These are phyloP conservation scores for Starmerella kuoi DNA, from an alignment of 805 yeast species.

Conservation along the genomic window DNA sequence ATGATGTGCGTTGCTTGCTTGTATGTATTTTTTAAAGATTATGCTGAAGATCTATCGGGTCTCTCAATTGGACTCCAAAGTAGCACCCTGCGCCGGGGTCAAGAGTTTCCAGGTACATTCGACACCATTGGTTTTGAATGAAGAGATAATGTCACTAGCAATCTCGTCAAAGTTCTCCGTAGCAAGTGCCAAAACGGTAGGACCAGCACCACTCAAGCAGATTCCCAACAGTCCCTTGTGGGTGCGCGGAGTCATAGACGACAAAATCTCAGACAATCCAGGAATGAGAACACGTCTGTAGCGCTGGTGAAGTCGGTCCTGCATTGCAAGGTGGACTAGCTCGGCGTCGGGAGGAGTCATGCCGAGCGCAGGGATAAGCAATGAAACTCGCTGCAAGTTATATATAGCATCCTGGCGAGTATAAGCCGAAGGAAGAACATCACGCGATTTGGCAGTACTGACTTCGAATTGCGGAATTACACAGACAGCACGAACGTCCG, in stretches of 20 bases:
- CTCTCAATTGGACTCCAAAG: no score
- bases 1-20: no score
- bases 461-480: conserved; percentile 91
- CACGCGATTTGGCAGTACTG: conserved; percentile 81
- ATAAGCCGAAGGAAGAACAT: conserved; percentile 74
- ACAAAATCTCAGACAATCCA: conserved; percentile 70
- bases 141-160: conserved; percentile 58
- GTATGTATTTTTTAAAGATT: no score
- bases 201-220: conserved; percentile 96
- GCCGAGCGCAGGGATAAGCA: conserved; percentile 85
- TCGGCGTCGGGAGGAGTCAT: conserved; percentile 68
- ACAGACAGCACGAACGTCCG: conserved; percentile 73
- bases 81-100: conserved; percentile 76
- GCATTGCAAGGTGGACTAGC: conserved; percentile 88
- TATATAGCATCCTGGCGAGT: conserved; percentile 72
- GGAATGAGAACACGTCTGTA: conserved; percentile 86
- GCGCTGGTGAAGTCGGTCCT: conserved; percentile 94
- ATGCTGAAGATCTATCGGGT: no score
- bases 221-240: conserved; percentile 84
- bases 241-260: conserved; percentile 65
- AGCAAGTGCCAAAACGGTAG: conserved; percentile 88
- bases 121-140: conserved; percentile 55
- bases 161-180: conserved; percentile 76
- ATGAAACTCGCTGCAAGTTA: conserved; percentile 86
- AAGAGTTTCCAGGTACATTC: conserved; percentile 72